phyloP scores from a whole-genome alignment of 495 filamentous ascomycete species.

The Lasiosphaeria miniovina region DNA sequence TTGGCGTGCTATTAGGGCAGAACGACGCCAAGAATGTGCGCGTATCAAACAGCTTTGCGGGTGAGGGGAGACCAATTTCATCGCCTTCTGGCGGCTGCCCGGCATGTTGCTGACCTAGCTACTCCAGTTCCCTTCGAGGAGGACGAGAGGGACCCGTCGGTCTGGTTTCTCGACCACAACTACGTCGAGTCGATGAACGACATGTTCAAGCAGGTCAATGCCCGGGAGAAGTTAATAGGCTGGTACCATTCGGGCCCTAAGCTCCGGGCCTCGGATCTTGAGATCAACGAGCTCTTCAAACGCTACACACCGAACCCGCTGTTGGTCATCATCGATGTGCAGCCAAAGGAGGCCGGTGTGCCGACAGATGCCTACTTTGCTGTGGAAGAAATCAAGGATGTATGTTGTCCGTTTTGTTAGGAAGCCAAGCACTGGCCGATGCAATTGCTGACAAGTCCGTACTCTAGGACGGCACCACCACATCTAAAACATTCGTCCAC shows the following conservation, averaged over 20 bases:
- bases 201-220: constrained; percentile 99
- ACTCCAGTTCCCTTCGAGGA: constrained; percentile 91
- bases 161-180: constrained; percentile 99
- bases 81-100: neutral
- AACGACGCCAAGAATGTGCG: constrained; percentile 92
- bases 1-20: constrained; percentile 92
- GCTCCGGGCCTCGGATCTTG: constrained; percentile 91
- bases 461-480: constrained; percentile 89
- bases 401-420: constrained; percentile 45
- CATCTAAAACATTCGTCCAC: constrained; percentile 95
- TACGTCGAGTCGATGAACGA: constrained; percentile 99
- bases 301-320: constrained; percentile 95
- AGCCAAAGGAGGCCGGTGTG: constrained; percentile 96
- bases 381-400: constrained; percentile 99
- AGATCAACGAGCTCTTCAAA: constrained; percentile 99
- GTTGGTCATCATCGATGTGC: constrained; percentile 96
- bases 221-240: constrained; percentile 96
- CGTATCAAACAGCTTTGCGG: constrained; percentile 98
- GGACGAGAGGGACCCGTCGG: constrained; percentile 95
- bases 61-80: constrained; percentile 43
- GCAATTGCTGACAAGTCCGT: neutral
- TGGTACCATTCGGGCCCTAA: constrained; percentile 99
- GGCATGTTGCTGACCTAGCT: neutral
- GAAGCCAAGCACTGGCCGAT: neutral
- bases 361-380: constrained; percentile 99